Evolutionary conservation across 768 basidiomycete genomes (phyloP), one percentile per base, ranked within the genome.

Genomic region (Mrakia blollopis): DNA sequence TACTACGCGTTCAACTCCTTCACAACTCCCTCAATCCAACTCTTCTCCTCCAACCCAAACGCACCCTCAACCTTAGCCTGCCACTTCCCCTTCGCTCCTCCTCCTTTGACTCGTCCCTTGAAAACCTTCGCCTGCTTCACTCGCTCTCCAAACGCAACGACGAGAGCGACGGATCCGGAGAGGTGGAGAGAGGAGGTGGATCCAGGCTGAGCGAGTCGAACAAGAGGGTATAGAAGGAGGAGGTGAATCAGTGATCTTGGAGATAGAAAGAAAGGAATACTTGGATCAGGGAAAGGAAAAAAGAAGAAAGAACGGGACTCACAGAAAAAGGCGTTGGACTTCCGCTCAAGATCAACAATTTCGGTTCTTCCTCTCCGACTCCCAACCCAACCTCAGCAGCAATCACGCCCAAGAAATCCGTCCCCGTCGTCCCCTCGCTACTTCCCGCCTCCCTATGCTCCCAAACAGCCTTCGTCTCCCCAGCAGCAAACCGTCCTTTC

Each of bases 81-180:
- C 72, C 71, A 77, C 57, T 41, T 72, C 21, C 76, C 76, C 72
- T 77, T 77, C 23, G 76, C 76, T n/a, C 76, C 76, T 37, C 76
- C 76, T 8, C 76, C 76, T 30, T 73, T 73, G 63, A 77, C 50
- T 1, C 76, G 61, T 21, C 65, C 67, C 18, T 41, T 32, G 30
- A 77, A 77, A 6, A 77, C 9, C 39, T 62, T 14, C 25, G 72
- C 62, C 47, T 73, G 76, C 67, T 77, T 77, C 18, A 77, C 21
- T 6, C 35, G 32, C 65, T 73, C 71, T 0, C 76, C 72, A n/a
- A 77, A 73, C 18, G 60, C 63, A n/a, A 72, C n/a, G 13, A 77
- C 76, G n/a, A 77, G 32, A 3, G 50, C 47, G 18, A 72, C 71
- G 25, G 71, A 30, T 25, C 76, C 76, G 6, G 71, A 73, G n/a